phyloP scores from a whole-genome alignment of 2,329 filamentous ascomycete genomes.

The Cadophora sp. region DNA sequence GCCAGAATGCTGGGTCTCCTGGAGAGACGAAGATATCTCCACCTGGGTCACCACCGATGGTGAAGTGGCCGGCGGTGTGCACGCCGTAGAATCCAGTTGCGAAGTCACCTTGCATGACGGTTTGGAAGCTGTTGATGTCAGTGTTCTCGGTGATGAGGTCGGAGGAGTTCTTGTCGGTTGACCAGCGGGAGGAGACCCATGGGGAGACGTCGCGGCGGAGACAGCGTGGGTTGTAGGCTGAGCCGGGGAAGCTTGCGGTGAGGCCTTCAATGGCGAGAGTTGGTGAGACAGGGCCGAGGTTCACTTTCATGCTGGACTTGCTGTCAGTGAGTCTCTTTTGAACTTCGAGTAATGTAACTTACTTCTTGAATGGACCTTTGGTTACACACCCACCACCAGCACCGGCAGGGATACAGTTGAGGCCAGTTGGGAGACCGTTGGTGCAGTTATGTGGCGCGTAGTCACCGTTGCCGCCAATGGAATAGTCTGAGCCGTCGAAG shows the following conservation, averaged over 20 bases:
- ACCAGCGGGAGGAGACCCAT: conserved; percentile 47
- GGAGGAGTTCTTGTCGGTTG: conserved; percentile 46
- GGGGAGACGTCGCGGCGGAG: conserved; percentile 51
- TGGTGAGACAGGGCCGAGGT: conserved; percentile 55
- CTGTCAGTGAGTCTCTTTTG: conserved; percentile 7
- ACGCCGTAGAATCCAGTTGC: conserved; percentile 45
- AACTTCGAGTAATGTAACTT: neutral
- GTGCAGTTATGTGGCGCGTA: conserved; percentile 43
- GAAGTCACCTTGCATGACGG: conserved; percentile 52
- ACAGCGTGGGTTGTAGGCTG: conserved; percentile 51
- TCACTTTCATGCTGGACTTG: conserved; percentile 44
- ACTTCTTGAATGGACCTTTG: conserved; percentile 53
- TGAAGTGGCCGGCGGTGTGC: conserved; percentile 51
- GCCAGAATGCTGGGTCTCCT: conserved; percentile 53
- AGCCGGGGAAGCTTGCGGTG: conserved; percentile 27
- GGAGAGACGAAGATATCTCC: conserved; percentile 53
- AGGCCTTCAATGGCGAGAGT: conserved; percentile 39
- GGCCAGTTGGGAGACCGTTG: conserved; percentile 32
- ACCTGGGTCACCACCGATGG: conserved; percentile 54
- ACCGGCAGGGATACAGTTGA: conserved; percentile 51
- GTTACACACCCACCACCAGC: conserved; percentile 61
- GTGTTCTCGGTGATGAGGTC: conserved; percentile 46
- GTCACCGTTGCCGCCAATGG: conserved; percentile 56
- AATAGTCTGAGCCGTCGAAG: conserved; percentile 60
- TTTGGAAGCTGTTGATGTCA: conserved; percentile 48